These are phyloP conservation scores for Dothistroma septosporum DNA, from an alignment of 2,329 filamentous ascomycete genomes.

Conservation along the genomic window DNA sequence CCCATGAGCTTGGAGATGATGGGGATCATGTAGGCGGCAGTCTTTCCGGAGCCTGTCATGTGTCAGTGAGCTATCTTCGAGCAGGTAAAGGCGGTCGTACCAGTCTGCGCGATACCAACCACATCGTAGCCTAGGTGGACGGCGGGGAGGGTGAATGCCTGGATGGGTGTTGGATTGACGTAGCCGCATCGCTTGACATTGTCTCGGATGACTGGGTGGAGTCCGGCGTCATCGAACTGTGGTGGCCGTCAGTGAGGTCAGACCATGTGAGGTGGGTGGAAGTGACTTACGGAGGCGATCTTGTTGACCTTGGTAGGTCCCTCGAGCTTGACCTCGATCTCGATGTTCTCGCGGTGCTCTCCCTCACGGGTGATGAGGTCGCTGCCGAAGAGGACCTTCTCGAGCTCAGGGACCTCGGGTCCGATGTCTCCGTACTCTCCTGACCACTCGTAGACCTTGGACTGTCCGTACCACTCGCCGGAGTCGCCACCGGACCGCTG, in stretches of 20 bases:
- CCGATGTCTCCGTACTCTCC: conserved; percentile 85
- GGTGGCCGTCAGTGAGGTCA: conserved; percentile 15
- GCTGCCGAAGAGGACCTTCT: conserved; percentile 67
- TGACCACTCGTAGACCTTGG: conserved; percentile 74
- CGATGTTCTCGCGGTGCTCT: conserved; percentile 58
- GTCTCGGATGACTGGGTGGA: conserved; percentile 77
- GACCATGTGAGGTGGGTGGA: conserved; percentile 2
- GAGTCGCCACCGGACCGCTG: conserved; percentile 15
- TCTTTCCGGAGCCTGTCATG: conserved; percentile 82
- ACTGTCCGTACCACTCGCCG: conserved; percentile 51
- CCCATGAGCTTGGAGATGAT: conserved; percentile 91
- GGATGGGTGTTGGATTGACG: conserved; percentile 73
- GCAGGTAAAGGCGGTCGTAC: conserved; percentile 48
- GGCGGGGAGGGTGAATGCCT: conserved; percentile 77
- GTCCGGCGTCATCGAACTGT: conserved; percentile 69
- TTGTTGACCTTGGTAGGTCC: conserved; percentile 47
- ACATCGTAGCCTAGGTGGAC: conserved; percentile 74
- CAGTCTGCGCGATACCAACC: conserved; percentile 87
- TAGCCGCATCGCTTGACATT: conserved; percentile 76
- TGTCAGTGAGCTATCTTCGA: conserved; percentile 5
- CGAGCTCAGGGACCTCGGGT: conserved; percentile 65
- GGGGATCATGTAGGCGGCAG: conserved; percentile 84
- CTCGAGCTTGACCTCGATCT: conserved; percentile 51
- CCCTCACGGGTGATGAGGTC: conserved; percentile 54
- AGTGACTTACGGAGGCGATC: conserved; percentile 46